phyloP scores from a whole-genome alignment of 2,329 filamentous ascomycete genomes.

The Dryadomyces quercivorus region DNA sequence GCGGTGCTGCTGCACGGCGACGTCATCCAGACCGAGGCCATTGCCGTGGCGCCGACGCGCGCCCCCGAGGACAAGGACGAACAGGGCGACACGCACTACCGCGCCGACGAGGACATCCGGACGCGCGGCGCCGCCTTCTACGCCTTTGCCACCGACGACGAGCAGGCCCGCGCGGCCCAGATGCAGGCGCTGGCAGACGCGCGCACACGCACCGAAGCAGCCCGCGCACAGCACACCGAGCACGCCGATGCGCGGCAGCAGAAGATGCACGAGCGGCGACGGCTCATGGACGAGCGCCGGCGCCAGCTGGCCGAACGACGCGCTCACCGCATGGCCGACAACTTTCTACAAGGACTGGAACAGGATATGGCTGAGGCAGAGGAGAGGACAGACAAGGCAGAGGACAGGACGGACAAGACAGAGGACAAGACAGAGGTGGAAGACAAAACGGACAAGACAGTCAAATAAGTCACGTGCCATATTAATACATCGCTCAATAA shows the following conservation, averaged over 20 bases:
- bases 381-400: too few relatives aligned
- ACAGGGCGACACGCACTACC: conserved; percentile 61
- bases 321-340: conserved; percentile 22
- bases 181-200: conserved; percentile 64
- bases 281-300: not conserved
- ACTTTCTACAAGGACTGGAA: conserved; percentile 23
- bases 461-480: too few relatives aligned
- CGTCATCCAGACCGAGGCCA: conserved; percentile 65
- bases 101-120: conserved; percentile 70
- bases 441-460: not conserved
- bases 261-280: conserved; percentile 43
- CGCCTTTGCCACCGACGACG: conserved; percentile 72
- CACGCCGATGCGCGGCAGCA: conserved; percentile 44
- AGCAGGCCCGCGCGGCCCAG: conserved; percentile 50
- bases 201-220: conserved; percentile 54
- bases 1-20: conserved; percentile 64
- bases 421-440: too few relatives aligned
- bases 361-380: conserved; percentile 11
- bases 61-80: too few relatives aligned
- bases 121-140: conserved; percentile 88
- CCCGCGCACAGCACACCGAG: conserved; percentile 41
- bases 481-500: too few relatives aligned
- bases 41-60: not conserved
- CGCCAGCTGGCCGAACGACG: conserved; percentile 21
- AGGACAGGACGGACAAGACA: not conserved